A percentile compares a stretch with the other conserved stretches of the same genome.
phyloP scores from a whole-genome alignment of 2,329 filamentous ascomycete species.

The Tolypocladium paradoxum region DNA sequence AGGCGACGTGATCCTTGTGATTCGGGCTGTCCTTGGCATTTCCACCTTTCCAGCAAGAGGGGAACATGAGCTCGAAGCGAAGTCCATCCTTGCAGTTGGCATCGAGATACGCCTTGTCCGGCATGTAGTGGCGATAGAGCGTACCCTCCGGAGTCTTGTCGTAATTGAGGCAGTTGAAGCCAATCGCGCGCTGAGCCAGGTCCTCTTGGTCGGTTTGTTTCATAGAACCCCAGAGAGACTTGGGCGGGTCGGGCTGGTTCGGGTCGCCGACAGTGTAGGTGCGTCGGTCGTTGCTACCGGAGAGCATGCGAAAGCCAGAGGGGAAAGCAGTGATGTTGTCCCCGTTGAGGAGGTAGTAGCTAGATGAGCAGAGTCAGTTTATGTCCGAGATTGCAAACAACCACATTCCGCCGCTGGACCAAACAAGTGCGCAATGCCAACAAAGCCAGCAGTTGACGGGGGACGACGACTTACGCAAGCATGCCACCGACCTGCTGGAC shows the following conservation, averaged over 20 bases:
- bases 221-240: conserved; percentile 57
- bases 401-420: background rate
- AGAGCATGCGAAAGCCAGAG: conserved; percentile 68
- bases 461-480: conserved; percentile 56
- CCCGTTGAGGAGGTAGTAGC: conserved; percentile 74
- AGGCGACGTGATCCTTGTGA: conserved; percentile 61
- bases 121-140: conserved; percentile 71
- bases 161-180: conserved; percentile 96
- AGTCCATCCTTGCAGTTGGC: conserved; percentile 72
- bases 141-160: conserved; percentile 52
- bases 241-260: conserved; percentile 49
- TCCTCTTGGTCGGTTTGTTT: conserved; percentile 56
- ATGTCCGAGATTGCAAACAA: too few relatives aligned
- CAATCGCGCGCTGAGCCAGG: conserved; percentile 70
- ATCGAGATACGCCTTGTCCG: conserved; percentile 70
- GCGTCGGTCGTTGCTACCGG: conserved; percentile 58
- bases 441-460: background rate
- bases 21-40: conserved; percentile 44
- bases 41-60: conserved; percentile 77
- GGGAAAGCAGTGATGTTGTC: conserved; percentile 65
- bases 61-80: conserved; percentile 77
- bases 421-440: background rate
- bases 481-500: conserved; percentile 72
- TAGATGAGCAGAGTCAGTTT: conserved; percentile 17
- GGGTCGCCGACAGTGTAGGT: conserved; percentile 61